Evolutionary conservation across 2,329 filamentous ascomycete genomes (phyloP).

Genomic region (Claviceps sorghi): DNA sequence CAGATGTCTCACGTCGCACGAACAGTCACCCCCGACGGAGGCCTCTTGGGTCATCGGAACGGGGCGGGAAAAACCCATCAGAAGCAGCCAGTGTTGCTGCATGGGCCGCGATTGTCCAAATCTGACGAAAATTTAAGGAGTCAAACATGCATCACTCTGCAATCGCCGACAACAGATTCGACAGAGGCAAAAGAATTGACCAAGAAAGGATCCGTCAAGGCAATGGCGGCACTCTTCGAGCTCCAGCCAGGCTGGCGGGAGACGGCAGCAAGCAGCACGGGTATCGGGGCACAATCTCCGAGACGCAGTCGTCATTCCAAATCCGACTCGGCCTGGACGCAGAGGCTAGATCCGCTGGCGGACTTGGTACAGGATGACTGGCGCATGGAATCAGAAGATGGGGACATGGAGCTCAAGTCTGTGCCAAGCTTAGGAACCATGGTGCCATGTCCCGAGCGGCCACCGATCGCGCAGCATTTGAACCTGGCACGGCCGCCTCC

Average conservation of each 20-base stretch:
- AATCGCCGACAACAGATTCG: constrained; percentile 4
- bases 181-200: constrained; percentile 9
- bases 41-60: background rate
- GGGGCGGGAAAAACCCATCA: background rate
- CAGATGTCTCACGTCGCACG: background rate
- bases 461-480: constrained; percentile 25
- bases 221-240: constrained; percentile 40
- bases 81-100: constrained; percentile 5
- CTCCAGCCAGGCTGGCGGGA: constrained; percentile 9
- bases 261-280: background rate
- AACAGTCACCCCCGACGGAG: background rate
- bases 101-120: constrained; percentile 5
- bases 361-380: background rate
- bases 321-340: constrained; percentile 5
- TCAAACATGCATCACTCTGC: constrained; percentile 1
- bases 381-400: background rate
- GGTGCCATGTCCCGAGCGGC: constrained; percentile 21
- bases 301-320: constrained; percentile 2
- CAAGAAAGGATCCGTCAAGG: constrained; percentile 26
- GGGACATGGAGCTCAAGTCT: constrained; percentile 3
- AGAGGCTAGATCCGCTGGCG: background rate
- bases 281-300: background rate
- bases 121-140: constrained; percentile 6
- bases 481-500: constrained; percentile 20
- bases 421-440: constrained; percentile 24